Evolutionary conservation across 371 early-diverging fungal genomes (phyloP), one percentile per base, ranked within the genome.

Genomic region (Syncephalastrum contaminatum): DNA sequence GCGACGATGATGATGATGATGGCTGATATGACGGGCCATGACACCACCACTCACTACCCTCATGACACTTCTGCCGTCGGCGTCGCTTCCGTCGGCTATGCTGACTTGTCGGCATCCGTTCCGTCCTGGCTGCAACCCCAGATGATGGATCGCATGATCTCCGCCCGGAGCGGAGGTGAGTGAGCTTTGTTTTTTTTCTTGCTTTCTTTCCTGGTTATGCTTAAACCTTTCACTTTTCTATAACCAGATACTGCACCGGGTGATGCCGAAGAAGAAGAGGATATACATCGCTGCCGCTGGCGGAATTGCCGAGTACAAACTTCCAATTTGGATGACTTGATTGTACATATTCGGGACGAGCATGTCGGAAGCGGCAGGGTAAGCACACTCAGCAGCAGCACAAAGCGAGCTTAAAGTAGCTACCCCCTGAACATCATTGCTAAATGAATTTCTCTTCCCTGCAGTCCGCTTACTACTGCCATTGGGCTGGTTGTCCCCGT

Each of bases 401-500:
- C 2, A 30, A 30, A 10, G 36, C 36, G 36, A 30, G 36, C 36
- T 30, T 30, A 30, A 5, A 30, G n/a, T n/a, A n/a, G n/a, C n/a
- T n/a, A n/a, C n/a, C n/a, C n/a, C n/a, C n/a, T 25, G 25, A 25
- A 24, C 8, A 5, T 30, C 30, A 30, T 30, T 30, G 36, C 36
- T 30, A 30, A 30, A 30, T 8, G 36, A 30, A 30, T 30, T 30
- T 39, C 15, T 51, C 19, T 51, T n/a, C 15, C 13, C 14, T 41
- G 7, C 59, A 84, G 76, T 73, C 89, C 50, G 81, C 81, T 42
- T 95, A 95, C 69, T 74, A 75, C 46, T 95, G 95, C 64, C 76
- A 77, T 49, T 95, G 95, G 95, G 76, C 81, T 51, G 87, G 82
- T 21, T 95, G 95, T 66, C 75, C 80, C 24, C 85, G 95, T 43